Percentiles rank a stretch among this genome's conserved stretches.
phyloP scores from a whole-genome alignment of 768 basidiomycete genomes.

The Hypholoma sublateritium region DNA sequence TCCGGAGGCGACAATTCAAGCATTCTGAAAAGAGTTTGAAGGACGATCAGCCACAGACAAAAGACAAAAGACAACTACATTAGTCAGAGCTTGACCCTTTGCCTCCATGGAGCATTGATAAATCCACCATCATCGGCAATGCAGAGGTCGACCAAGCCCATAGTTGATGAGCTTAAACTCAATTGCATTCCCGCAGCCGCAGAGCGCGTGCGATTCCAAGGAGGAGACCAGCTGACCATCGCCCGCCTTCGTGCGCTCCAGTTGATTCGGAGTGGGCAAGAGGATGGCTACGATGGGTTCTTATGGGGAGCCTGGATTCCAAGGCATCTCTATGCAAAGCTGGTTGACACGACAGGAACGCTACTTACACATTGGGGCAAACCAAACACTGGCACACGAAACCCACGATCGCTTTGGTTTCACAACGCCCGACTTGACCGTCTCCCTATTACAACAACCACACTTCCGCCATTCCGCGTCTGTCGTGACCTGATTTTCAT shows the following conservation, averaged over 20 bases:
- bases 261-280: constrained; percentile 30
- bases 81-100: constrained; percentile 24
- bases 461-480: constrained; percentile 31
- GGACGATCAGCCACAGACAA: constrained; percentile 14
- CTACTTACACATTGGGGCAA: constrained; percentile 33
- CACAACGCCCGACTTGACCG: constrained; percentile 34
- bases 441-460: constrained; percentile 33
- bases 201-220: constrained; percentile 11
- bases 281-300: constrained; percentile 23
- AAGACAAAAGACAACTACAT: constrained; percentile 18
- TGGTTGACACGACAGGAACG: constrained; percentile 27
- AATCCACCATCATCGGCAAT: constrained; percentile 32
- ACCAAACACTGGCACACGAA: constrained; percentile 22
- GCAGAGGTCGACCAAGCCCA: constrained; percentile 28
- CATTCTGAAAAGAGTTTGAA: constrained; percentile 20
- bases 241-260: constrained; percentile 29
- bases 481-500: constrained; percentile 36
- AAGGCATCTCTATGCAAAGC: constrained; percentile 38
- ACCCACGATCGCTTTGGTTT: constrained; percentile 32
- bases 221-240: constrained; percentile 37
- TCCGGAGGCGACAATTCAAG: constrained; percentile 28
- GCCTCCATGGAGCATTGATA: constrained; percentile 34
- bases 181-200: constrained; percentile 9
- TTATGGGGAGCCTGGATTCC: constrained; percentile 25
- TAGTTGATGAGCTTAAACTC: constrained; percentile 24